A percentile compares a stretch with the other conserved stretches of the same genome.
These are phyloP conservation scores for Cyclotella atomus DNA, from an alignment of 108 stramenopile species.

Conservation along the genomic window DNA sequence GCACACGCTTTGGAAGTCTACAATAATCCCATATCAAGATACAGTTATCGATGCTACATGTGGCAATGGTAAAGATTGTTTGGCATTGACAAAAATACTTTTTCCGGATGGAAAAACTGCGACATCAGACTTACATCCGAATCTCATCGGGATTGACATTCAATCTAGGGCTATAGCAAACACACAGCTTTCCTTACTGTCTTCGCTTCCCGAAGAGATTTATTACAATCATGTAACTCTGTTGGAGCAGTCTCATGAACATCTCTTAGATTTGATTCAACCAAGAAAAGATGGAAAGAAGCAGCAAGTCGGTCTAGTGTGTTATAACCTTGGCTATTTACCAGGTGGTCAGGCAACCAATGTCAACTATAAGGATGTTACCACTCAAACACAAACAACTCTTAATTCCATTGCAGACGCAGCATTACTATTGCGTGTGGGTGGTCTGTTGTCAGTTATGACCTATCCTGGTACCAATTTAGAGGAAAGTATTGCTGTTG, in stretches of 20 bases:
- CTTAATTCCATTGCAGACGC: conserved; percentile 75
- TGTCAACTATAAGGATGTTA: conserved; percentile 45
- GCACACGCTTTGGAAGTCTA: conserved; percentile 65
- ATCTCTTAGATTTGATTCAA: conserved; percentile 24
- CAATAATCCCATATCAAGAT: conserved; percentile 62
- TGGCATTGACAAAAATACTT: conserved; percentile 61
- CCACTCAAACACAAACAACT: conserved; percentile 69
- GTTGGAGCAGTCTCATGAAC: conserved; percentile 38
- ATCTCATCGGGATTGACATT: conserved; percentile 78
- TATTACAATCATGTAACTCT: conserved; percentile 37
- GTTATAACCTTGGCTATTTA: conserved; percentile 84
- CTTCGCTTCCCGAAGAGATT: conserved; percentile 17
- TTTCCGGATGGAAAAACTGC: conserved; percentile 37
- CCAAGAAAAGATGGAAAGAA: conserved; percentile 18
- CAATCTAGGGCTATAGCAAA: conserved; percentile 70
- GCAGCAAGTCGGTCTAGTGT: conserved; percentile 63
- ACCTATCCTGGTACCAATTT: conserved; percentile 75
- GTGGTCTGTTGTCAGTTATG: conserved; percentile 77
- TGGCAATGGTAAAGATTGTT: conserved; percentile 77
- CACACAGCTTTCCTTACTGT: conserved; percentile 46
- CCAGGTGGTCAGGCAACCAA: conserved; percentile 38
- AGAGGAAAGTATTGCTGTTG: conserved; percentile 68
- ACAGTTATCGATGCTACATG: conserved; percentile 85
- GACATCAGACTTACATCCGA: conserved; percentile 11
- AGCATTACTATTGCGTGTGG: conserved; percentile 58